Base-by-base conservation (phyloP, 805 yeast species). In the Candida dendrica region DNA sequence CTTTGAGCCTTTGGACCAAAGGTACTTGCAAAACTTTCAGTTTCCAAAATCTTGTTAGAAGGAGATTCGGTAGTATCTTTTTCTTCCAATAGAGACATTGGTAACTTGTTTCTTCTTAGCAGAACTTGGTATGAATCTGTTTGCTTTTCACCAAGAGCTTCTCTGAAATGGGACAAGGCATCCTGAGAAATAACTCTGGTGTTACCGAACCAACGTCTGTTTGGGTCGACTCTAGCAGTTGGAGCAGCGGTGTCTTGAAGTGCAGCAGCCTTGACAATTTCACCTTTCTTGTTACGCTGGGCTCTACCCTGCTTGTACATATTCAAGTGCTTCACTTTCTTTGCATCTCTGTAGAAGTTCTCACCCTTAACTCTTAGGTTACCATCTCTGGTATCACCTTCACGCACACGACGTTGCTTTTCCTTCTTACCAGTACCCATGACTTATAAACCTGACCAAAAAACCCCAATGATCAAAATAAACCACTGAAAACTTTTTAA, bases 371-470 rank as follows among this genome's bases (percentile, higher is more conserved):
- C 95, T 47, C 95, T 81, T 44, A 93, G 75, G 56, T 91, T 91
- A 24, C 96, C 96, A 63, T 86, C 95, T 56, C 87, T 76, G 52
- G 79, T 71, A 53, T 82, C 86, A 42, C 83, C 83, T 60, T 89
- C 86, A 58, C 95, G 84, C 44, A 74, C 72, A 59, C 96, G 78
- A 69, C 98, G 82, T 56, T 73, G 74, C 63, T 84, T 85, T 65
- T 91, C 98, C 57, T 89, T 93, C 72, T 91, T 91, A 43, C 78
- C 90, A 24, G 89, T 83, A 59, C 97, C 98, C 98, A 91, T 91
- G 4, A 32, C 16, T 32, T 4, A 11, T 10, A 11, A 27, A 4
- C 30, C 30, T 27, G 13, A 27, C 24, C 30, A 27, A 27, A 27
- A 5, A 27, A 8, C 8, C 30, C 4, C 30, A 27, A 27, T 11